Percentiles rank a stretch among this genome's conserved stretches.
phyloP scores from a whole-genome alignment of 306 rosid genomes.

The Lithocarpus polystachyus region DNA sequence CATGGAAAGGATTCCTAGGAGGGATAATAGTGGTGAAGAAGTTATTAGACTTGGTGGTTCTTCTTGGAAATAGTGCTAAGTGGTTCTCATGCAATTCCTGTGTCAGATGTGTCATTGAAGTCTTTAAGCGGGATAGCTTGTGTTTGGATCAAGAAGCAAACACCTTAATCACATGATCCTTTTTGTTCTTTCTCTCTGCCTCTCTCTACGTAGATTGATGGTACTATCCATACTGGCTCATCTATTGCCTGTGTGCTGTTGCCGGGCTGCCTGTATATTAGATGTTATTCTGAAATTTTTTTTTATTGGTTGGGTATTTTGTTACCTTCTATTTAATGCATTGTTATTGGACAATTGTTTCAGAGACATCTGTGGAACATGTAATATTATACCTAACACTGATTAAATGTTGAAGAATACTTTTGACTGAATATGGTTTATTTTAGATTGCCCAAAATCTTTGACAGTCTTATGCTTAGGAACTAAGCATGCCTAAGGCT shows the following conservation, averaged over 20 bases:
- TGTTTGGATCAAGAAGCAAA: slow-evolving; percentile 8
- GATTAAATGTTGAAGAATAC: slow-evolving; percentile 3
- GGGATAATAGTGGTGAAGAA: slow-evolving; percentile 67
- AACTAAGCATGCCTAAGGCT: background rate
- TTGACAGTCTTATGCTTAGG: background rate
- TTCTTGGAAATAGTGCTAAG: slow-evolving; percentile 40
- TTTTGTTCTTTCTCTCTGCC: slow-evolving; percentile 1
- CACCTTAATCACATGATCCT: slow-evolving; percentile 16
- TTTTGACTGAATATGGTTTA: background rate
- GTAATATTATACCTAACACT: background rate
- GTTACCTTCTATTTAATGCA: slow-evolving; percentile 31
- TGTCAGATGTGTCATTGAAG: background rate
- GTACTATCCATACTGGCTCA: slow-evolving; percentile 24
- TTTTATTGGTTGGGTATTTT: background rate
- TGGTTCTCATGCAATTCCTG: background rate
- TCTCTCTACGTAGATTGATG: slow-evolving; percentile 10
- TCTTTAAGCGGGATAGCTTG: background rate
- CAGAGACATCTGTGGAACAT: slow-evolving; percentile 4
- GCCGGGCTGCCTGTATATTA: slow-evolving; percentile 34
- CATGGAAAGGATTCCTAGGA: slow-evolving; percentile 49
- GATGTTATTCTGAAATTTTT: slow-evolving; percentile 11
- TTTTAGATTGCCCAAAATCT: background rate
- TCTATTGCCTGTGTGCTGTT: slow-evolving; percentile 5
- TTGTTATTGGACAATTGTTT: slow-evolving; percentile 20
- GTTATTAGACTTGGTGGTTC: slow-evolving; percentile 88